phyloP scores from a whole-genome alignment of 2,329 filamentous ascomycete genomes.

The Colletotrichum coccodes region DNA sequence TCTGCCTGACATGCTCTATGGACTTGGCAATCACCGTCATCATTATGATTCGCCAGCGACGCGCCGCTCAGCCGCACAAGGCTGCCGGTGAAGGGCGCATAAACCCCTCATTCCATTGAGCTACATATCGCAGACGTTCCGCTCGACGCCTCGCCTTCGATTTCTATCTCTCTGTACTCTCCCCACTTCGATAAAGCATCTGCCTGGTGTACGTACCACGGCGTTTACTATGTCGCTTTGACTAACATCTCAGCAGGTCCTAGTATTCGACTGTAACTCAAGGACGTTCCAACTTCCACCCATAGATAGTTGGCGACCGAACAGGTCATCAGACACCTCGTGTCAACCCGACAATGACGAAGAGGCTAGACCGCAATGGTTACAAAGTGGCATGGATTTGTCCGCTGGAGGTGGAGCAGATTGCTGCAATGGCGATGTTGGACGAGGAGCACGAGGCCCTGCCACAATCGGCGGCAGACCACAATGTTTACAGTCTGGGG shows the following conservation, averaged over 20 bases:
- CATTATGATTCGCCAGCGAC: background rate
- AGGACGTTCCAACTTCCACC: background rate
- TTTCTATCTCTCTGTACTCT: background rate
- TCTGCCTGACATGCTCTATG: too few relatives aligned
- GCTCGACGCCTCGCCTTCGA: background rate
- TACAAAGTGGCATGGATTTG: conserved; percentile 1
- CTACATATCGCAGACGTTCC: background rate
- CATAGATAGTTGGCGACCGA: background rate
- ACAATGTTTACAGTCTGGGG: background rate
- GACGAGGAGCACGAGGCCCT: background rate
- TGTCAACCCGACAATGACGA: background rate
- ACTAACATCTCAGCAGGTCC: background rate
- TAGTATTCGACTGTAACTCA: too few relatives aligned
- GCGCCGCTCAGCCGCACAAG: background rate
- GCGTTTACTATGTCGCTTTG: background rate
- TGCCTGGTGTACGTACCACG: too few relatives aligned
- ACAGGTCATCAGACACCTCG: background rate
- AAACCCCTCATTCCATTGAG: background rate
- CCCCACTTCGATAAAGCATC: background rate
- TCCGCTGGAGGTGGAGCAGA: background rate
- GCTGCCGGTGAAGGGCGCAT: background rate
- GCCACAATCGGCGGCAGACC: background rate
- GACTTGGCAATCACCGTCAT: too few relatives aligned
- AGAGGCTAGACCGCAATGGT: background rate
- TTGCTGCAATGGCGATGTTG: background rate